Base-by-base conservation (phyloP, 2,329 filamentous ascomycete genomes). In the Lecanicillium sp. region DNA sequence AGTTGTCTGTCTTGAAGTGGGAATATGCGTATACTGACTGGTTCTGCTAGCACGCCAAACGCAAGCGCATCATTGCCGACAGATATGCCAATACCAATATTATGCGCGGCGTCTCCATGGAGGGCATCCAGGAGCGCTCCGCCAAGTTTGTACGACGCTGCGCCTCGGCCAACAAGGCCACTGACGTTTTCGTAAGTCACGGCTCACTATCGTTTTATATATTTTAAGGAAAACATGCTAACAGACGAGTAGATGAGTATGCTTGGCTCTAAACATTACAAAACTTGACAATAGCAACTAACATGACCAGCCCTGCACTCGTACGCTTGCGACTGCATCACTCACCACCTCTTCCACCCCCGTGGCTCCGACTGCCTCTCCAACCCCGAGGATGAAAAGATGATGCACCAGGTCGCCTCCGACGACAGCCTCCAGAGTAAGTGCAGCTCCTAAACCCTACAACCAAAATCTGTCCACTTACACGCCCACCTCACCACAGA, bases 11-110 rank as follows among this genome's bases (percentile, higher is more conserved):
- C n/a, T n/a, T n/a, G n/a, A n/a, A n/a, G n/a, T 22, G 28, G 5
- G 4, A 17, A 15, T 13, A 19, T 4, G 15, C 3, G 14, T 20
- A 13, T 25, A 9, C 12, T 9, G 19, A 29, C 28, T 12, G 8
- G 17, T 10, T 33, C 7, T 12, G 29, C 9, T 36, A 81, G 73
- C 81, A 85, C 51, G 74, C 73, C 20, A 73, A 70, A 45, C 69
- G 77, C 43, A 82, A 79, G 51, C 68, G 78, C 19, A 62, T 80
- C 34, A 64, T 84, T 32, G 79, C 79, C 2, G 77, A 83, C 50
- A 68, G 78, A 20, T 85, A 85, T 53, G 75, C 80, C 20, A 84
- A 84, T 57, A 77, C 72, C 39, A 84, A 82, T 50, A 63, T 84
- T 36, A 69, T 82, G 59, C 71, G 71, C 20, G 54, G 68, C 4